These are phyloP conservation scores for Lactifluus pinguis DNA, from an alignment of 768 basidiomycete genomes.

Conservation along the genomic window DNA sequence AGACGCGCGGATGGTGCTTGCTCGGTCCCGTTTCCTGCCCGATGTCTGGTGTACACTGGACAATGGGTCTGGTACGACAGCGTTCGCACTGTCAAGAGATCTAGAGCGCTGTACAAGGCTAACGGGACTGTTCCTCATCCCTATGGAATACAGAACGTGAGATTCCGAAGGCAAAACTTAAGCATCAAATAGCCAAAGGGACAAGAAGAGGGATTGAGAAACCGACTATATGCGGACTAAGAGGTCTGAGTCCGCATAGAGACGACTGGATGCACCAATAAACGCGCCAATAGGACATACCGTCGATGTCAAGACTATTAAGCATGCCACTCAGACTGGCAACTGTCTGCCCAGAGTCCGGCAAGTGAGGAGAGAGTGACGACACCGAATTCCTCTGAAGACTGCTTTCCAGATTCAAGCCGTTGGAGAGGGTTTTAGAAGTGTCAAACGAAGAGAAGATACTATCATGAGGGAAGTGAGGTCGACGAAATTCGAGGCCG, in stretches of 20 bases:
- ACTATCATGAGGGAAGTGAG: conserved; percentile 6
- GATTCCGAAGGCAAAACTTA: background rate
- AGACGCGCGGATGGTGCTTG: conserved; percentile 20
- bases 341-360: conserved; percentile 4
- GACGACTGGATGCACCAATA: background rate
- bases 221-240: background rate
- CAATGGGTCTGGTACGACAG: background rate
- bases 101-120: conserved; percentile 2
- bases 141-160: background rate
- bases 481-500: background rate
- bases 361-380: background rate
- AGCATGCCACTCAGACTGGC: conserved; percentile 16
- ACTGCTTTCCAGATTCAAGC: background rate
- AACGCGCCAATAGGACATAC: conserved; percentile 1
- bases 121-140: background rate
- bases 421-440: background rate
- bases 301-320: conserved; percentile 12
- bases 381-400: background rate
- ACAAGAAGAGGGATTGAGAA: background rate
- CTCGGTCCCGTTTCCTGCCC: conserved; percentile 13
- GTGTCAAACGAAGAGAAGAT: conserved; percentile 16
- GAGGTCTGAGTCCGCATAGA: background rate
- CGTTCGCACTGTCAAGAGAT: conserved; percentile 10
- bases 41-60: background rate
- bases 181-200: background rate